A percentile compares a stretch with the other conserved stretches of the same genome.
Conservation (phyloP, 371 early-diverging fungal species). For the Rhizomucor pusillus region DNA sequence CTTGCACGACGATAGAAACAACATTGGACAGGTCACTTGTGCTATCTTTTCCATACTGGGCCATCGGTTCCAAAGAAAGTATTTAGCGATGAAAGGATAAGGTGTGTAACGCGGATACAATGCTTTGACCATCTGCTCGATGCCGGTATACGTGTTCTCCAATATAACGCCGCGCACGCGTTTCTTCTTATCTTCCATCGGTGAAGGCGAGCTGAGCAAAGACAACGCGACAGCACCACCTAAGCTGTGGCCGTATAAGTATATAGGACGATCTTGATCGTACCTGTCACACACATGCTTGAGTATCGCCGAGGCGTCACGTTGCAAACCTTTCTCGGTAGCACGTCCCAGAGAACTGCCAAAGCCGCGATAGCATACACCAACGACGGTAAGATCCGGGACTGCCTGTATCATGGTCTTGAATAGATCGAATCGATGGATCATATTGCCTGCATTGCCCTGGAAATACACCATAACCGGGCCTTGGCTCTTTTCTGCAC, state of each 20-base stretch:
- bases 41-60: conserved; percentile 18
- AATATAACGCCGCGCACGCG: conserved; percentile 29
- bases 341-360: conserved; percentile 34
- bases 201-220: conserved; percentile 5
- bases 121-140: conserved; percentile 33
- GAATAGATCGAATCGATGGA: conserved; percentile 35
- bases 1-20: conserved; percentile 33
- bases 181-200: background rate
- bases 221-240: conserved; percentile 38
- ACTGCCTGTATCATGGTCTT: conserved; percentile 12
- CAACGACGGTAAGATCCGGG: conserved; percentile 24
- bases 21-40: conserved; percentile 17
- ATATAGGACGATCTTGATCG: conserved; percentile 14
- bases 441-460: conserved; percentile 48
- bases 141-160: conserved; percentile 46
- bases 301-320: conserved; percentile 30
- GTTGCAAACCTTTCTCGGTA: conserved; percentile 27
- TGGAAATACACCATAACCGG: conserved; percentile 12
- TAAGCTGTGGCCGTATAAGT: conserved; percentile 38
- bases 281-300: conserved; percentile 9
- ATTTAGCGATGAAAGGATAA: conserved; percentile 35
- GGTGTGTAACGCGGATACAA: conserved; percentile 43
- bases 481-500: background rate
- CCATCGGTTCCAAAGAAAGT: conserved; percentile 42
- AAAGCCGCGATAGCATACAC: conserved; percentile 41